These are phyloP conservation scores for Cordyceps cicadae DNA, from an alignment of 2,329 filamentous ascomycete species.

Conservation along the genomic window DNA sequence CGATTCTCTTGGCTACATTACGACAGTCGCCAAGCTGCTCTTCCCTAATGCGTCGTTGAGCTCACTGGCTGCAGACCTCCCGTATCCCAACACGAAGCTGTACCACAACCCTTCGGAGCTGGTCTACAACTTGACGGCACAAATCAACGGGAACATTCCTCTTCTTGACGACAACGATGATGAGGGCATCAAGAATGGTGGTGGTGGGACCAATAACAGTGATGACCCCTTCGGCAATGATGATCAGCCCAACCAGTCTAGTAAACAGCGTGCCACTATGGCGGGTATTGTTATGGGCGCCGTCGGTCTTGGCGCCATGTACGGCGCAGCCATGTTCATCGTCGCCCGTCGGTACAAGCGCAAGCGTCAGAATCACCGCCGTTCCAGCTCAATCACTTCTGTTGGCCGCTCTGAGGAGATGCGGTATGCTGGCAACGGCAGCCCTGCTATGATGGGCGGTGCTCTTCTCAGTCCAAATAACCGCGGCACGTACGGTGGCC, in stretches of 20 bases:
- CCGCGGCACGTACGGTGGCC: conserved; percentile 47
- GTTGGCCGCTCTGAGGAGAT: conserved; percentile 40
- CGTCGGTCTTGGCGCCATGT: conserved; percentile 71
- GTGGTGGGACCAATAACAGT: conserved; percentile 20
- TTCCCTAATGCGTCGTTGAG: no score
- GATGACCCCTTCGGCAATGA: conserved; percentile 35
- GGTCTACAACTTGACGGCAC: conserved; percentile 62
- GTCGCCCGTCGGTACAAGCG: conserved; percentile 85
- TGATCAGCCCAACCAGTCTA: conserved; percentile 34
- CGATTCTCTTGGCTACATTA: conserved; percentile 63
- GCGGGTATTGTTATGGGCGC: conserved; percentile 69
- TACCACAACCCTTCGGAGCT: conserved; percentile 63
- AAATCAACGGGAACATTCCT: conserved; percentile 74
- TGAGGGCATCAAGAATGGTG: conserved; percentile 28
- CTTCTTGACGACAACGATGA: conserved; percentile 31
- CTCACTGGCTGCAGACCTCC: no score
- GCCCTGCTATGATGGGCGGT: conserved; percentile 62
- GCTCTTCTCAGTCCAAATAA: conserved; percentile 48
- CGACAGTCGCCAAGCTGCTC: conserved; percentile 60
- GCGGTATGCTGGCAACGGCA: conserved; percentile 40
- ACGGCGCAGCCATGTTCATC: conserved; percentile 90
- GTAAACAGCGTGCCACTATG: conserved; percentile 54
- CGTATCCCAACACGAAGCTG: conserved; percentile 62
- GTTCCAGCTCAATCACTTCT: conserved; percentile 63
- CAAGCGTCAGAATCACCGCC: conserved; percentile 69